These are phyloP conservation scores for Colletotrichum siamense DNA, from an alignment of 2,329 filamentous ascomycete genomes.

Conservation along the genomic window DNA sequence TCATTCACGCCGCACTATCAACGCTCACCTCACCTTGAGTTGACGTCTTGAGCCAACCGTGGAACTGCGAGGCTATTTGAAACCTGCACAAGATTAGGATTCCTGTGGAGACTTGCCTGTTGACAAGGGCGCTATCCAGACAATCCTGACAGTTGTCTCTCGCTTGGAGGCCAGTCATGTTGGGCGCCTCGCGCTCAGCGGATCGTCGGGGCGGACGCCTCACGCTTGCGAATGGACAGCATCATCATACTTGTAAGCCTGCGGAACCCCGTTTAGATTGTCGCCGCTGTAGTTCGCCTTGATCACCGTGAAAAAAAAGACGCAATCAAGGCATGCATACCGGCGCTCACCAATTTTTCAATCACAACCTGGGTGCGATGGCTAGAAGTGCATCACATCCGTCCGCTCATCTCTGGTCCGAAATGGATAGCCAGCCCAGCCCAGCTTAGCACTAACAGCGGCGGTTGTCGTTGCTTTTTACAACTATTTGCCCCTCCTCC, in stretches of 20 bases:
- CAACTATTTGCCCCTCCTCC: background rate
- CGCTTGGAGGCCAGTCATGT: background rate
- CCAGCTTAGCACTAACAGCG: background rate
- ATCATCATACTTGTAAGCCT: constrained; percentile 11
- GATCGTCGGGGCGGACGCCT: constrained; percentile 8
- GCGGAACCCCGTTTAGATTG: background rate
- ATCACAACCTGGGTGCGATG: background rate
- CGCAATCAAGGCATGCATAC: background rate
- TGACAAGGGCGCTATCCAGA: background rate
- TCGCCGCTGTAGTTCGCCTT: background rate
- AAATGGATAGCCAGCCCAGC: background rate
- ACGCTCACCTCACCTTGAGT: background rate
- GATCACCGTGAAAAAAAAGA: background rate
- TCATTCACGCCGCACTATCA: background rate
- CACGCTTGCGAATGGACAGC: constrained; percentile 5
- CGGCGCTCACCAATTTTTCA: background rate
- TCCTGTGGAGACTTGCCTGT: background rate
- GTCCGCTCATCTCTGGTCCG: constrained; percentile 5
- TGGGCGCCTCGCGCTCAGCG: background rate
- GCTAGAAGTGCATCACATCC: background rate
- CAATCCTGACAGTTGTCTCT: background rate
- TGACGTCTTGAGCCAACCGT: background rate
- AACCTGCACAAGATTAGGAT: background rate
- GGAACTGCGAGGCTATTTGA: background rate
- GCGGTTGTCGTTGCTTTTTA: constrained; percentile 15